Conservation (phyloP, 805 yeast species). For the Cephaloascus albidus region DNA sequence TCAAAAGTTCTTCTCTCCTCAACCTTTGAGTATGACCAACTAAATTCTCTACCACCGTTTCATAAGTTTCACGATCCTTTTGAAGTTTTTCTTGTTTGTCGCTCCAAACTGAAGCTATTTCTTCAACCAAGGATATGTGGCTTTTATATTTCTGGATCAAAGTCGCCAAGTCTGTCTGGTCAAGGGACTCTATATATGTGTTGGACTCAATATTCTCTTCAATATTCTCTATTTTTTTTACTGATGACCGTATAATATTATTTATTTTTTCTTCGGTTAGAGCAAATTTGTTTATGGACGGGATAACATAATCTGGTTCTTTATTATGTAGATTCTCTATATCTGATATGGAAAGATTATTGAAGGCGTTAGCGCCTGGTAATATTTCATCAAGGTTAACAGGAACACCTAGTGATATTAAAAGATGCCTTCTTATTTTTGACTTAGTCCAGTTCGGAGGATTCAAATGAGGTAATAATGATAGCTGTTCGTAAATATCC, state of each 20-base stretch:
- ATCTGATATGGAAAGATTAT: not conserved
- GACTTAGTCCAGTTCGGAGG: conserved; percentile 67
- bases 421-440: conserved; percentile 51
- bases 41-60: conserved; percentile 79
- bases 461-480: conserved; percentile 35
- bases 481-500: conserved; percentile 35
- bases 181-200: conserved; percentile 12
- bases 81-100: conserved; percentile 36
- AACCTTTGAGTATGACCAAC: conserved; percentile 85
- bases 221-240: conserved; percentile 7
- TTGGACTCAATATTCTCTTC: conserved; percentile 6
- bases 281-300: conserved; percentile 20
- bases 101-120: conserved; percentile 42
- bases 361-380: conserved; percentile 8
- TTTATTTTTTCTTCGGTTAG: conserved; percentile 18
- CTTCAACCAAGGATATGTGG: conserved; percentile 22
- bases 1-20: conserved; percentile 39
- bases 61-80: conserved; percentile 68
- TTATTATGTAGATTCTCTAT: not conserved
- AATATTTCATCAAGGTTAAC: conserved; percentile 54
- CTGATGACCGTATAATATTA: conserved; percentile 11
- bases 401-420: conserved; percentile 64
- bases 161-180: conserved; percentile 9
- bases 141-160: conserved; percentile 15
- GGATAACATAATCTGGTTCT: conserved; percentile 6